phyloP scores from a whole-genome alignment of 176 grass and related monocot species.

The Triticum dicoccoides region DNA sequence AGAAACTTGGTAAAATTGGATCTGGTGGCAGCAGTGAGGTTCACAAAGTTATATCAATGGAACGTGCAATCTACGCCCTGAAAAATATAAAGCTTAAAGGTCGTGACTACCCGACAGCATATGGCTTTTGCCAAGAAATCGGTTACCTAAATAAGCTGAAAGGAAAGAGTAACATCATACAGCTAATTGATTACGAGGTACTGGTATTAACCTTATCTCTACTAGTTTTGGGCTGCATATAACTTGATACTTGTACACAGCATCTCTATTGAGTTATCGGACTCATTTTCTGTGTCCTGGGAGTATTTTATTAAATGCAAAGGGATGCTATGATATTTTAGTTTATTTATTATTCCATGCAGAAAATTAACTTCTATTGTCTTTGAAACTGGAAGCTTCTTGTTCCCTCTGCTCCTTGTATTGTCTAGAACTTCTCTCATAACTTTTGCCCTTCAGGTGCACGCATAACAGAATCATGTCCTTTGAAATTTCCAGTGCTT shows the following conservation, averaged over 20 bases:
- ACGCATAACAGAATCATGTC: not conserved
- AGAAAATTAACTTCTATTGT: not conserved
- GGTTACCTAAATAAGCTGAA: conserved; percentile 89
- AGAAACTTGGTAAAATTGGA: conserved; percentile 97
- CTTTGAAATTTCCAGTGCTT: not conserved
- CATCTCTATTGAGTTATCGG: not conserved
- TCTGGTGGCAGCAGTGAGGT: conserved; percentile 97
- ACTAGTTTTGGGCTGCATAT: not conserved
- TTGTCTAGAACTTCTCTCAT: not conserved
- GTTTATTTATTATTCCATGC: not conserved
- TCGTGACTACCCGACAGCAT: conserved; percentile 86
- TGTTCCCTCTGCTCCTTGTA: not conserved
- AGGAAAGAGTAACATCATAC: conserved; percentile 90
- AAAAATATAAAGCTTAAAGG: conserved; percentile 99
- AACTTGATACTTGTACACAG: not conserved
- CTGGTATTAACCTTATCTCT: not conserved
- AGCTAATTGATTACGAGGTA: conserved; percentile 98
- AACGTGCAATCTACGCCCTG: conserved; percentile 81
- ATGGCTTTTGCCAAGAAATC: conserved; percentile 96
- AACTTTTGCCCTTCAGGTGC: not conserved
- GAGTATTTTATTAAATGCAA: too few species aligned
- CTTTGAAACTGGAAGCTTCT: not conserved
- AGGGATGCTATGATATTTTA: not conserved
- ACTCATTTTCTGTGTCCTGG: too few species aligned
- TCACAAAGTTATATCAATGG: conserved; percentile 87